Base-by-base conservation (phyloP, 768 basidiomycete genomes). In the Coprinopsis sp. region DNA sequence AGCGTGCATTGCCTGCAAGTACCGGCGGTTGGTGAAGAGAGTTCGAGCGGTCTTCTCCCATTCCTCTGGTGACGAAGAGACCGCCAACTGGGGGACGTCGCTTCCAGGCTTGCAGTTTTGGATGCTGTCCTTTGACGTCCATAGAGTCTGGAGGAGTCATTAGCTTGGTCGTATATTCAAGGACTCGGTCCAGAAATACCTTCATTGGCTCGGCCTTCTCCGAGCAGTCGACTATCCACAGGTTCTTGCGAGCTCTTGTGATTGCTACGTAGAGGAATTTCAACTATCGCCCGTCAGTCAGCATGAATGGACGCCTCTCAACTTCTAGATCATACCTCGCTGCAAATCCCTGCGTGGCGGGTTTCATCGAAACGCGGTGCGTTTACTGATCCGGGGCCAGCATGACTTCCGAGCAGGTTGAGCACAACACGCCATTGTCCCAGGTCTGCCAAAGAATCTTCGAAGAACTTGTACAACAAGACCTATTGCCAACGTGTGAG, bases 381-480 rank as follows among this genome's bases (percentile, higher is more conserved):
- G 4, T 58, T 47, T 7, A 61, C 36, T 22, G 47, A 43, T 19
- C 50, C 10, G 3, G 14, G 30, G 1, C 18, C 33, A 11, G 18
- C 41, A n/a, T 61, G 16, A 1, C 4, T 57, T 27, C 66, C 58
- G 0, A 71, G 44, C 1, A 60, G 66, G 40, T 78, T 76, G 3
- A 82, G 56, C 3, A 85, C 63, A 1, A 83, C 67, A 7, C 81
- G 68, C 85, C 85, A 87, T 37, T 79, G 79, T 0, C 75, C 61
- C 1, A 58, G 46, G 31, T 72, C 72, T 2, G 76, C 61, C 0
- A 56, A 53, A 0, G 87, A 88, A 52, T 84, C 82, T 21, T 77
- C 72, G 53, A 89, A 89, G 61, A 87, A 87, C 51, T 89, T 80
- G 54, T 81, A 87, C 10, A 89, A 55, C 3, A 89, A 67, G 3